These are phyloP conservation scores for Diaporthe humulicola DNA, from an alignment of 2,329 filamentous ascomycete genomes.

Conservation along the genomic window DNA sequence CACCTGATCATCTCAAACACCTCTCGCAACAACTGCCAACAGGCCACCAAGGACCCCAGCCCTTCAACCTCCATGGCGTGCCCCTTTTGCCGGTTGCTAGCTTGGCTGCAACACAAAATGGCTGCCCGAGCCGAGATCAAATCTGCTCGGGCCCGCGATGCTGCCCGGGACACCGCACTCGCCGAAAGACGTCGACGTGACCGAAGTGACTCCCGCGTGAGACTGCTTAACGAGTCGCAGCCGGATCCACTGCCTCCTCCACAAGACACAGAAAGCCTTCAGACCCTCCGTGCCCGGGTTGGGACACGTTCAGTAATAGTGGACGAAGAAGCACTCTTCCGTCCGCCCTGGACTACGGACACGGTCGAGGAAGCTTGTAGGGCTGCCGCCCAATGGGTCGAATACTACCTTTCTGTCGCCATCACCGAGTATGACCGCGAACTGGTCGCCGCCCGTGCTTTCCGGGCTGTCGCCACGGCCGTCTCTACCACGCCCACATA, in stretches of 20 bases:
- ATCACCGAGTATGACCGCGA: background rate
- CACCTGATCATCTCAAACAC: background rate
- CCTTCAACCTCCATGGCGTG: background rate
- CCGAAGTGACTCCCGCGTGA: background rate
- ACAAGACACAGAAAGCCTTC: background rate
- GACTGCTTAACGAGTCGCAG: background rate
- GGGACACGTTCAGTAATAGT: background rate
- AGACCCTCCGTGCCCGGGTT: background rate
- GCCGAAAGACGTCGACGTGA: background rate
- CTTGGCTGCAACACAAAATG: background rate
- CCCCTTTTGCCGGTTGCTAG: background rate
- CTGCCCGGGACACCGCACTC: background rate
- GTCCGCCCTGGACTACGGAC: background rate
- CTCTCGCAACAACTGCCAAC: background rate
- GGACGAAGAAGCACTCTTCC: background rate
- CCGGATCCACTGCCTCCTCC: background rate
- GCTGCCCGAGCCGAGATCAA: background rate
- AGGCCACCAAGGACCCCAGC: background rate
- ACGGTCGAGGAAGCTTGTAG: background rate
- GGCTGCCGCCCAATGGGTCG: background rate
- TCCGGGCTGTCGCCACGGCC: background rate
- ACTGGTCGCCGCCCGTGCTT: background rate
- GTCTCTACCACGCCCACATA: background rate
- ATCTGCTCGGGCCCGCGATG: background rate
- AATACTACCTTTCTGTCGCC: background rate